Percentiles rank a stretch among this genome's conserved stretches.
phyloP scores from a whole-genome alignment of 192 early-diverging fungal genomes.

The Physocladia obscura region DNA sequence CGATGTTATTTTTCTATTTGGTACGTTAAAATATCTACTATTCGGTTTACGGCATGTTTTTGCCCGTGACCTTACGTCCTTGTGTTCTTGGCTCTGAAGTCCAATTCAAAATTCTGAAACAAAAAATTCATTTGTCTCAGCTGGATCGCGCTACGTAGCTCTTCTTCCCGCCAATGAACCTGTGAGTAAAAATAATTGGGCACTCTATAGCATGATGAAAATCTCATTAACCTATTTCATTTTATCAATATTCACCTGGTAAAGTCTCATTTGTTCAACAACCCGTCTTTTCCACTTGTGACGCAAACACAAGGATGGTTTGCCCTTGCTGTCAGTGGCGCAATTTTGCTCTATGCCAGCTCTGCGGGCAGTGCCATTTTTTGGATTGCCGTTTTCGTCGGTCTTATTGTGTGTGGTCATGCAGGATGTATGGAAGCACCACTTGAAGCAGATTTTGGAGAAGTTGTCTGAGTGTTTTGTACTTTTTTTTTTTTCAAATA shows the following conservation, averaged over 20 bases:
- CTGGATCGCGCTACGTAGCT: constrained; percentile 22
- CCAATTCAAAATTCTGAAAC: constrained; percentile 7
- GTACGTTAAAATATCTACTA: constrained; percentile 23
- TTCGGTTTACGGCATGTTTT: constrained; percentile 36
- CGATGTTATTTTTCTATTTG: constrained; percentile 41
- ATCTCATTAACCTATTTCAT: too few species aligned
- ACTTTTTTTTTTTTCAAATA: constrained; percentile 14
- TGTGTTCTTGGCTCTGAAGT: too few species aligned
- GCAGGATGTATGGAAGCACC: constrained; percentile 51
- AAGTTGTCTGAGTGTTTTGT: constrained; percentile 3
- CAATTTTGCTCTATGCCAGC: constrained; percentile 40
- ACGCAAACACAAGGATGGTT: constrained; percentile 47
- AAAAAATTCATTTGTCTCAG: too few species aligned
- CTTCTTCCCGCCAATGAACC: constrained; percentile 8
- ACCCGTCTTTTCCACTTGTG: constrained; percentile 12
- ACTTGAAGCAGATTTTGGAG: constrained; percentile 40
- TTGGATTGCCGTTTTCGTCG: constrained; percentile 36
- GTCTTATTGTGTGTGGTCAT: constrained; percentile 35
- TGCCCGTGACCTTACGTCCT: too few species aligned
- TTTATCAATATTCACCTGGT: too few species aligned
- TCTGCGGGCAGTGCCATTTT: constrained; percentile 39
- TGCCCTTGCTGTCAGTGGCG: constrained; percentile 21
- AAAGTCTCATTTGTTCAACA: constrained; percentile 1
- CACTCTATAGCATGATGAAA: too few species aligned
- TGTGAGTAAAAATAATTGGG: not conserved